Evolutionary conservation across 768 basidiomycete species (phyloP).

Genomic region (Russula griseocarnosa): DNA sequence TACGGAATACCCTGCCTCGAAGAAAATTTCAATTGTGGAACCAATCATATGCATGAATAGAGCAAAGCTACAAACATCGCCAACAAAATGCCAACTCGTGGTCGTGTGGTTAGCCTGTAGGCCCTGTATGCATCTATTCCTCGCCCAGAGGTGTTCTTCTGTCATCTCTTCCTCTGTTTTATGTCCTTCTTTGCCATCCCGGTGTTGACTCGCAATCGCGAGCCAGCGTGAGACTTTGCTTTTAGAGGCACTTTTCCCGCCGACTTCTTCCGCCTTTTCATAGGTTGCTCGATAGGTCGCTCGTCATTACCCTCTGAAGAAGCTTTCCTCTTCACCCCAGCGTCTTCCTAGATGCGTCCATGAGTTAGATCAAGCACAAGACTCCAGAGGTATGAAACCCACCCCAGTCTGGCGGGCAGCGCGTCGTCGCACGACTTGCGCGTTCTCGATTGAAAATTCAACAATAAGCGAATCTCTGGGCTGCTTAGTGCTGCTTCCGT

Average conservation of each 20-base stretch:
- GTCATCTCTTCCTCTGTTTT: not conserved
- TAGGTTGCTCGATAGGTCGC: not conserved
- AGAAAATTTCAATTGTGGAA: not conserved
- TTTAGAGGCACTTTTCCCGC: not conserved
- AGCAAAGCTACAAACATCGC: not conserved
- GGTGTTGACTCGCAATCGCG: not conserved
- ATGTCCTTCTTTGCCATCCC: not conserved
- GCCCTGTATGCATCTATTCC: not conserved
- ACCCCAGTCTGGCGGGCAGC: conserved; percentile 48
- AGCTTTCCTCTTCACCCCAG: conserved; percentile 9
- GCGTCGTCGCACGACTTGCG: conserved; percentile 81
- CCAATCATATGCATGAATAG: not conserved
- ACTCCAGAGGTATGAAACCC: not conserved
- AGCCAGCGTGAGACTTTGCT: not conserved
- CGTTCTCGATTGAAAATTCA: conserved; percentile 97
- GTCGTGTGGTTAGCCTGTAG: not conserved
- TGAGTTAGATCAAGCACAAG: not conserved
- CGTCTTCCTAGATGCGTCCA: conserved; percentile 6
- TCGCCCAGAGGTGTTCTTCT: not conserved
- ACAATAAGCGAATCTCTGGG: conserved; percentile 60
- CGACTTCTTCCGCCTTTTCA: conserved; percentile 8
- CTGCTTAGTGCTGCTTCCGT: conserved; percentile 44
- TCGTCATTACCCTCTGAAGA: conserved; percentile 1
- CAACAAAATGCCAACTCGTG: not conserved
- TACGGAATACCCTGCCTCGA: not conserved